Evolutionary conservation across 2,329 filamentous ascomycete genomes (phyloP), one percentile per base, ranked within the genome.

Genomic region (Lasiodiplodia sp.): DNA sequence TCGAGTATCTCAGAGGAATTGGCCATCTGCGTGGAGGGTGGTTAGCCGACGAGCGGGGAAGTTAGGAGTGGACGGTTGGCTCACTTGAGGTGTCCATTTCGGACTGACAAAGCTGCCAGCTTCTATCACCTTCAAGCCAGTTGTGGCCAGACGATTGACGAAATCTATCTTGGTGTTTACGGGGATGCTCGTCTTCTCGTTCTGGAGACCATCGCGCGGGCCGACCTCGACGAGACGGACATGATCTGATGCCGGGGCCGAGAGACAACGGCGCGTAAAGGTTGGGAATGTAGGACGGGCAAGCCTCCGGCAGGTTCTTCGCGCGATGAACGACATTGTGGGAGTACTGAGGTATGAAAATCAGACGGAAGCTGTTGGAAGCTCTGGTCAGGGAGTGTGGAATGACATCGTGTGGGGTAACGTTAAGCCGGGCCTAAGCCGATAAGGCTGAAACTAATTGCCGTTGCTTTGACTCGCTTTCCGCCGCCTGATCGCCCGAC

Each of bases 71-170:
- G 18, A 47, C 8, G 37, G 23, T 57, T 16, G 49, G 51, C 25
- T 47, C 31, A 65, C 67, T 60, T 96, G 93, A 3, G 93, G 93
- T 62, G 94, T 90, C 87, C 91, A 94, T 87, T 92, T 93, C 1
- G 93, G 92, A 57, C 91, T 88, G 11, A 96, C 93, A 75, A 96
- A 93, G 1, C 91, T 92, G 0, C 92, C 93, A 21, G 91, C 90
- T 79, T 96, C 93, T 70, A 96, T 95, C 3, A 89, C 89, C 6
- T 83, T 82, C 52, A 96, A 78, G 0, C 93, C 93, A 0, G 92
- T 91, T 71, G 82, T 82, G 40, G 89, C 87, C 70, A 96, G 82
- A 70, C 87, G 84, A 72, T 90, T 86, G 49, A 96, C 91, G 66
- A 96, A 80, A 72, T 94, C 88, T 67, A 95, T 87, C 79, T 96